Evolutionary conservation across 2,329 filamentous ascomycete genomes (phyloP).

Genomic region (Intubia oerlemansii): DNA sequence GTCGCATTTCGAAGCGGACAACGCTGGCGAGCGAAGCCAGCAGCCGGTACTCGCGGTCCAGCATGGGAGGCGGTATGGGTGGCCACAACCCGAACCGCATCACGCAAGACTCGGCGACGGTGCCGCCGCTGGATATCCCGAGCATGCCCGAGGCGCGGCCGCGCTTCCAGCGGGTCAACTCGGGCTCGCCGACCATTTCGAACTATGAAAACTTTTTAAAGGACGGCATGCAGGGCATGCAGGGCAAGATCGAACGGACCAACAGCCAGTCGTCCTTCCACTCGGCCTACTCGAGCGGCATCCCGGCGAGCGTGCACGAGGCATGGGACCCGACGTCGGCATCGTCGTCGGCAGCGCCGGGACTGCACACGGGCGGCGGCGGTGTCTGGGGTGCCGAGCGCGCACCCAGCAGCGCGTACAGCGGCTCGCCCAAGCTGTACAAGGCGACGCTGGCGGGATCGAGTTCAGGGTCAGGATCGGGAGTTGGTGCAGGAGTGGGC

Average conservation of each 20-base stretch:
- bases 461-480: too few species aligned
- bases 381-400: slow-evolving; percentile 28
- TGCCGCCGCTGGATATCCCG: slow-evolving; percentile 44
- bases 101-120: slow-evolving; percentile 45
- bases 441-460: slow-evolving; percentile 20
- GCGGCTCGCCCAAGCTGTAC: slow-evolving; percentile 19
- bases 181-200: slow-evolving; percentile 48
- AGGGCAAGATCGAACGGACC: slow-evolving; percentile 38
- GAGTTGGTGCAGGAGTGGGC: too few species aligned
- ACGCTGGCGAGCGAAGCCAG: slow-evolving; percentile 33
- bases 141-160: slow-evolving; percentile 28
- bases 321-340: slow-evolving; percentile 28
- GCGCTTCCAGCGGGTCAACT: slow-evolving; percentile 42
- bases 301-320: slow-evolving; percentile 40
- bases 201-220: slow-evolving; percentile 28
- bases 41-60: slow-evolving; percentile 22
- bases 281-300: slow-evolving; percentile 40
- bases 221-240: slow-evolving; percentile 34
- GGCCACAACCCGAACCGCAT: slow-evolving; percentile 16
- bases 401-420: slow-evolving; percentile 29
- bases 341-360: too few species aligned
- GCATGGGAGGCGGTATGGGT: not conserved
- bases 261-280: slow-evolving; percentile 24
- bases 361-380: slow-evolving; percentile 8
- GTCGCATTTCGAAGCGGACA: slow-evolving; percentile 17